A percentile compares a stretch with the other conserved stretches of the same genome.
Evolutionary conservation across 148 eudicot genomes (phyloP).

Genomic region (Cornus controversa): DNA sequence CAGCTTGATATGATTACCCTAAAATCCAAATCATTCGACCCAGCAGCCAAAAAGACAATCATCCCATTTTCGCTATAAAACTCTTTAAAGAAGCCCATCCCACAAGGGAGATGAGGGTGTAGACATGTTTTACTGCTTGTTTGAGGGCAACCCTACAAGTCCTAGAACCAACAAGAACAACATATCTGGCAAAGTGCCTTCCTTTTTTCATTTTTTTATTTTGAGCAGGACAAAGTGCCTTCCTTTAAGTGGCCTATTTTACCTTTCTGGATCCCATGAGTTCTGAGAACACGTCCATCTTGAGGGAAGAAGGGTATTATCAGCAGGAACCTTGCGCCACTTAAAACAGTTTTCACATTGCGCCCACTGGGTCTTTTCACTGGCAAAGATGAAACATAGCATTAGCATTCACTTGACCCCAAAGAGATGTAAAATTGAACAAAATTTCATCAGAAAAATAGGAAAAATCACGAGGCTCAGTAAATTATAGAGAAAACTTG

Average conservation of each 20-base stretch:
- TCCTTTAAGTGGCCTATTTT: constrained; percentile 1
- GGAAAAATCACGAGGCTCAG: background rate
- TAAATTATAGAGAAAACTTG: background rate
- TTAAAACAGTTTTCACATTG: constrained; percentile 63
- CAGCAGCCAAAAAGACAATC: background rate
- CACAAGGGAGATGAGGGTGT: background rate
- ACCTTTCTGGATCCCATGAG: constrained; percentile 66
- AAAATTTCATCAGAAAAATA: background rate
- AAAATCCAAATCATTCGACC: background rate
- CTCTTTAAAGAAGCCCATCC: background rate
- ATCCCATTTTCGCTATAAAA: background rate
- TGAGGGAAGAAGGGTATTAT: constrained; percentile 48
- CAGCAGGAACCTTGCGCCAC: constrained; percentile 66
- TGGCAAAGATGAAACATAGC: constrained; percentile 11
- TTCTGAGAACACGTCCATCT: constrained; percentile 62
- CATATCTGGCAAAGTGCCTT: background rate
- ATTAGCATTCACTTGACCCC: background rate
- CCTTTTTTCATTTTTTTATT: too few relatives aligned
- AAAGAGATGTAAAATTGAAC: background rate
- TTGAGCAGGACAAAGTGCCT: background rate
- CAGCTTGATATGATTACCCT: background rate
- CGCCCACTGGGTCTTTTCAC: constrained; percentile 55
- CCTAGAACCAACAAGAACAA: background rate
- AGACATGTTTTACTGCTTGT: background rate
- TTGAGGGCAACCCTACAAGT: background rate